phyloP scores from a whole-genome alignment of 345 rosid genomes.

The Anacardium occidentale region DNA sequence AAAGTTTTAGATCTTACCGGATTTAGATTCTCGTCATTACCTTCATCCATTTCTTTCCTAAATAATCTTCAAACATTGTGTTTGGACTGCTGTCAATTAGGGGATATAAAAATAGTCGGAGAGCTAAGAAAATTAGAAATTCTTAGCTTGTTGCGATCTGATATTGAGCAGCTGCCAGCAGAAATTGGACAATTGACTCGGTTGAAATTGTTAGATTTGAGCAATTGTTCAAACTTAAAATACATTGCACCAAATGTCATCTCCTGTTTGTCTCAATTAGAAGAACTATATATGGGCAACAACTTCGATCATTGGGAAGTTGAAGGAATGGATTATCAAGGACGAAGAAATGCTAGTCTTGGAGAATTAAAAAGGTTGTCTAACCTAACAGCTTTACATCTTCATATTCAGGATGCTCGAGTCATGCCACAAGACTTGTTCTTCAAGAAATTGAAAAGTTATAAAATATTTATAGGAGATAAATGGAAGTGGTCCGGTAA shows the following conservation, averaged over 20 bases:
- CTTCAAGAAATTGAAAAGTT: not conserved
- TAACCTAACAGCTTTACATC: not conserved
- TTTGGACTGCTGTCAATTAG: not conserved
- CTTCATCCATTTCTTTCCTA: constrained; percentile 15
- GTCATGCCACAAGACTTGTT: constrained; percentile 11
- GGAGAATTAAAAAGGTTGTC: constrained; percentile 22
- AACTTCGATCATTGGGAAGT: constrained; percentile 26
- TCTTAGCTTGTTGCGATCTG: constrained; percentile 4
- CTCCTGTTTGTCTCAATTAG: constrained; percentile 16
- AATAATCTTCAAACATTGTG: constrained; percentile 21
- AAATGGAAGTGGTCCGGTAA: not conserved
- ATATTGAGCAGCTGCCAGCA: constrained; percentile 14
- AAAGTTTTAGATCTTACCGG: constrained; percentile 21
- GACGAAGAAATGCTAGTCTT: constrained; percentile 18
- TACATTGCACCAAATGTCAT: constrained; percentile 23
- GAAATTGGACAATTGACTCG: constrained; percentile 20
- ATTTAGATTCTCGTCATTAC: not conserved
- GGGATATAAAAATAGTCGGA: constrained; percentile 12
- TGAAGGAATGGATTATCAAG: not conserved
- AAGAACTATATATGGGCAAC: constrained; percentile 22
- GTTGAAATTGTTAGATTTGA: constrained; percentile 22
- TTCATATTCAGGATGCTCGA: constrained; percentile 7
- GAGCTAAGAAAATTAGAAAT: constrained; percentile 5
- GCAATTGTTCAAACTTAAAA: constrained; percentile 12
- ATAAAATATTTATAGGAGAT: not conserved